These are phyloP conservation scores for Tillandsia leiboldiana DNA, from an alignment of 176 grass and related monocot genomes.

Conservation along the genomic window DNA sequence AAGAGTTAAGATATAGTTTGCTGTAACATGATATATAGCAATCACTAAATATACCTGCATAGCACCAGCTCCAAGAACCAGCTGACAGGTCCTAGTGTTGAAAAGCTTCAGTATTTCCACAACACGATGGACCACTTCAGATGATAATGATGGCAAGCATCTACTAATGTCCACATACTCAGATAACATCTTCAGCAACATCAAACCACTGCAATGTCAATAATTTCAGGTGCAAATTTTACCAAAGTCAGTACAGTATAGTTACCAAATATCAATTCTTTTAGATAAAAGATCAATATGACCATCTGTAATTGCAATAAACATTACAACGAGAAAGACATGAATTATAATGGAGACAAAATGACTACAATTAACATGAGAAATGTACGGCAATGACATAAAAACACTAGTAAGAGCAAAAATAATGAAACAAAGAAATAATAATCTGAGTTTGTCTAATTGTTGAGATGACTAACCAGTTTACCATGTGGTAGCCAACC, in stretches of 20 bases:
- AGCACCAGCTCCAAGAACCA: constrained; percentile 94
- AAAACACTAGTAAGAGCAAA: no score
- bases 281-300: background rate
- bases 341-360: no score
- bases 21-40: background rate
- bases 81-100: constrained; percentile 87
- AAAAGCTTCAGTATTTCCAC: constrained; percentile 98
- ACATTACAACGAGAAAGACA: no score
- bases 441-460: background rate
- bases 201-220: constrained; percentile 69
- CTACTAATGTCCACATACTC: constrained; percentile 98
- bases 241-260: background rate
- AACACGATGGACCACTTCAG: constrained; percentile 92
- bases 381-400: no score
- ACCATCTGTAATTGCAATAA: background rate
- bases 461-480: constrained; percentile 83
- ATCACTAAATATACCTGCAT: constrained; percentile 72
- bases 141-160: constrained; percentile 86
- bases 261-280: background rate
- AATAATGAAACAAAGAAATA: background rate
- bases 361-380: background rate
- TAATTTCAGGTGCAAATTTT: constrained; percentile 13
- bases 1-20: background rate
- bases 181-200: constrained; percentile 93
- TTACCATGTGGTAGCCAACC: constrained; percentile 98